Percentiles rank a stretch among this genome's conserved stretches.
Conservation (phyloP, 495 filamentous ascomycete genomes). For the Lepraria neglecta region DNA sequence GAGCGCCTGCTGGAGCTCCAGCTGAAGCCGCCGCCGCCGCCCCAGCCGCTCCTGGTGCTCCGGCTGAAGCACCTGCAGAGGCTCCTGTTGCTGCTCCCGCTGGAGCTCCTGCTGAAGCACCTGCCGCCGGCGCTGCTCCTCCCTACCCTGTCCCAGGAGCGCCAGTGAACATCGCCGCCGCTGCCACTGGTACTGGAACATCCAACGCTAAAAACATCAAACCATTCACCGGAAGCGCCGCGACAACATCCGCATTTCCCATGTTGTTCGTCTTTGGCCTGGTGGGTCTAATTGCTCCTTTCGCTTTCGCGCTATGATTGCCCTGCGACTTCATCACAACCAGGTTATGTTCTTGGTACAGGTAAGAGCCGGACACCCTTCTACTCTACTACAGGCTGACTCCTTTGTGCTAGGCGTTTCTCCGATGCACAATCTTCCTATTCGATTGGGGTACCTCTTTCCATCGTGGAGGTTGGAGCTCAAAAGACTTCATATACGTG, state of each 20-base stretch:
- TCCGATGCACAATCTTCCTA: constrained; percentile 1
- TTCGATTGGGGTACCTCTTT: constrained; percentile 18
- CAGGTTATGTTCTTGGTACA: neutral
- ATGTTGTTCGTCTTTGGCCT: constrained; percentile 10
- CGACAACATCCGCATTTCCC: neutral
- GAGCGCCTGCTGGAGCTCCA: constrained; percentile 7
- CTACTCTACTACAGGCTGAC: neutral
- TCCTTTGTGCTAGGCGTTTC: constrained; percentile 11
- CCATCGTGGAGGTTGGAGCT: neutral
- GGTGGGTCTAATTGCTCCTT: constrained; percentile 4
- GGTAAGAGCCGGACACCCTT: constrained; percentile 8
- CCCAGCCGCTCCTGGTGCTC: constrained; percentile 14
- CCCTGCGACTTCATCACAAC: neutral
- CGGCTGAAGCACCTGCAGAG: constrained; percentile 4
- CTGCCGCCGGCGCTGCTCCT: constrained; percentile 23
- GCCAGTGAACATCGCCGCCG: constrained; percentile 12
- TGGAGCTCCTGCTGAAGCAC: constrained; percentile 14
- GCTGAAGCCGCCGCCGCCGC: neutral
- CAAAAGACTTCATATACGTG: constrained; percentile 14
- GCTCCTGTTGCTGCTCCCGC: constrained; percentile 5
- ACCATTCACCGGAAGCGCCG: constrained; percentile 20
- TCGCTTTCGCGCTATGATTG: constrained; percentile 16
- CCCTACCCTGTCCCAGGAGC: constrained; percentile 17
- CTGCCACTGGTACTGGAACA: constrained; percentile 1
- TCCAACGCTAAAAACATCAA: constrained; percentile 7